Evolutionary conservation across 2,329 filamentous ascomycete species (phyloP).

Genomic region (Penicillium corylophilum): DNA sequence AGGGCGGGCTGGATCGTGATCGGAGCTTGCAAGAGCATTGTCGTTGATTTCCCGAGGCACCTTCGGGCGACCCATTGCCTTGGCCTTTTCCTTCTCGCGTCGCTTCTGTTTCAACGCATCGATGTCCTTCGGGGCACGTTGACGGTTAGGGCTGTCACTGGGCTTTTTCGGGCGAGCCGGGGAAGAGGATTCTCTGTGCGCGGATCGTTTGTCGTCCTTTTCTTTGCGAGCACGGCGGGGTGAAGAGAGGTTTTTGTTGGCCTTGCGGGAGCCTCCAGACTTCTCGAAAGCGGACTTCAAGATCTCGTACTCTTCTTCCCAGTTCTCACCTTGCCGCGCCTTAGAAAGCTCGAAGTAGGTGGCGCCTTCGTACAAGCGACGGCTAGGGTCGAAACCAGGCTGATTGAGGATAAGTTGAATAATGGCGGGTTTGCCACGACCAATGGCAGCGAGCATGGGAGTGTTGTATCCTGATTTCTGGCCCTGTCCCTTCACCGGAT

Average conservation of each 20-base stretch:
- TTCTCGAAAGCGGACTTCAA: slow-evolving; percentile 64
- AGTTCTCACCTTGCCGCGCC: slow-evolving; percentile 78
- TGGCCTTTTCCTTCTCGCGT: slow-evolving; percentile 31
- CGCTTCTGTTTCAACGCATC: slow-evolving; percentile 27
- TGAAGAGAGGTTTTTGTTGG: slow-evolving; percentile 35
- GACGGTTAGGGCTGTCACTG: slow-evolving; percentile 33
- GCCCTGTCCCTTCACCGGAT: slow-evolving; percentile 54
- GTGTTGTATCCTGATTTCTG: slow-evolving; percentile 73
- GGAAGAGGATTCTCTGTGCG: slow-evolving; percentile 41
- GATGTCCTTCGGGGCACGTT: slow-evolving; percentile 25
- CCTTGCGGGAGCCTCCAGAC: slow-evolving; percentile 32
- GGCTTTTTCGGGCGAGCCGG: slow-evolving; percentile 35
- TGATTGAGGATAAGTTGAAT: slow-evolving; percentile 77
- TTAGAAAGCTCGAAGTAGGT: slow-evolving; percentile 86
- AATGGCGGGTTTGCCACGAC: slow-evolving; percentile 80
- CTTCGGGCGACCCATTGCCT: slow-evolving; percentile 22
- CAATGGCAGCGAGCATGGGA: slow-evolving; percentile 91
- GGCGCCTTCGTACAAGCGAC: slow-evolving; percentile 68
- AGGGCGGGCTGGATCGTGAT: slow-evolving; percentile 32
- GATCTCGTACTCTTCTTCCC: slow-evolving; percentile 82
- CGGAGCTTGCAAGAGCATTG: slow-evolving; percentile 27
- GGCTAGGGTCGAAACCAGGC: slow-evolving; percentile 77
- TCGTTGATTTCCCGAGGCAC: slow-evolving; percentile 25
- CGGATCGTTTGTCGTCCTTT: slow-evolving; percentile 36
- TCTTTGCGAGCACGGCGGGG: slow-evolving; percentile 42